A percentile compares a stretch with the other conserved stretches of the same genome.
Evolutionary conservation across 2,329 filamentous ascomycete species (phyloP).

Genomic region (Helminthosporium solani): DNA sequence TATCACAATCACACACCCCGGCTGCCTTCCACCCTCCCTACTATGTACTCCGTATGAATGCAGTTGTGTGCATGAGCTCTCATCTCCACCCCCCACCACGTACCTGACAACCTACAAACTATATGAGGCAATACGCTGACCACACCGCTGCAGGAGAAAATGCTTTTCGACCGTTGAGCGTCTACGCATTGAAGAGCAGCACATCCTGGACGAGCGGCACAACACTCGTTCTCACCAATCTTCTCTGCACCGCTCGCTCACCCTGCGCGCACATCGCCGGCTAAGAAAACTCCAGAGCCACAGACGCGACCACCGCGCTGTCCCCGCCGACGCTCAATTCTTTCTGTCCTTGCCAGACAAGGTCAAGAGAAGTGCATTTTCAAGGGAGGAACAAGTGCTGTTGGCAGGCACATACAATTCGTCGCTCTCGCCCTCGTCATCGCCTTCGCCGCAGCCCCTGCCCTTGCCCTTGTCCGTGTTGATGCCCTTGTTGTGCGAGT

Average conservation of each 20-base stretch:
- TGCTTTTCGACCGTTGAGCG: conserved; percentile 75
- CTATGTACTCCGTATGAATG: too few relatives aligned
- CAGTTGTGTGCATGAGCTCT: conserved; percentile 26
- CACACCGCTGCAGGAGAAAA: conserved; percentile 50
- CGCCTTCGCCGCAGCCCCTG: too few relatives aligned
- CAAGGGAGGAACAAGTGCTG: conserved; percentile 67
- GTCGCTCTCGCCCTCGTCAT: conserved; percentile 29
- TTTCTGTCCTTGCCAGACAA: conserved; percentile 72
- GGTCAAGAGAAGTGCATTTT: conserved; percentile 69
- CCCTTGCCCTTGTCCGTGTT: too few relatives aligned
- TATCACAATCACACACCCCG: conserved; percentile 20
- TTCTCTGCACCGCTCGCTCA: conserved; percentile 23
- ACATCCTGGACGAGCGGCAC: conserved; percentile 29
- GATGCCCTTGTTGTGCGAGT: conserved; percentile 6
- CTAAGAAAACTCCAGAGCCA: conserved; percentile 39
- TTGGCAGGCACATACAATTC: conserved; percentile 57
- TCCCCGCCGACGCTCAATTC: conserved; percentile 64
- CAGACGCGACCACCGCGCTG: conserved; percentile 36
- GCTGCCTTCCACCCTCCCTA: conserved; percentile 11
- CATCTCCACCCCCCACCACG: conserved; percentile 23
- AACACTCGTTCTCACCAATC: conserved; percentile 23
- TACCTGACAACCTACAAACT: conserved; percentile 31
- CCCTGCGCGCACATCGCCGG: conserved; percentile 21
- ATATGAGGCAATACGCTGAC: conserved; percentile 17
- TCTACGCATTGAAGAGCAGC: conserved; percentile 62